Base-by-base conservation (phyloP, 768 basidiomycete species). In the Strobilomyces confusus region DNA sequence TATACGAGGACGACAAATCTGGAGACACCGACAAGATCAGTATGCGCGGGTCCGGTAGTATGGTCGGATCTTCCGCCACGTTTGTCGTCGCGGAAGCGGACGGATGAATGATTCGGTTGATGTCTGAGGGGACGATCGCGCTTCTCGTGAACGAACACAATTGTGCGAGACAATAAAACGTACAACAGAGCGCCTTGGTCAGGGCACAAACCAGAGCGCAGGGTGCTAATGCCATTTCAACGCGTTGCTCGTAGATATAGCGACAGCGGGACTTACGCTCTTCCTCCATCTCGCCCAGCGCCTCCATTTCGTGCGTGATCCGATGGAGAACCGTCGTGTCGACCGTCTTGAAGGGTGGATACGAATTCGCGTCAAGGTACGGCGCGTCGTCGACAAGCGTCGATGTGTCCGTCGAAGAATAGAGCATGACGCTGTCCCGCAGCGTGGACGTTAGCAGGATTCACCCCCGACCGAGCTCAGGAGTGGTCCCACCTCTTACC, bases 131-230 rank as follows among this genome's bases (percentile, higher is more conserved):
- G 68, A 50, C 73, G 73, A 62, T 56, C 17, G 40, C 9, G 20
- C 25, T n/a, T 22, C 6, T 33, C 19, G 34, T 43, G 34, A 37
- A 25, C 11, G 37, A n/a, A 9, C 9, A 15, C 2, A 2, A 48
- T 38, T 9, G 25, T 23, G 36, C 12, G 9, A 23, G 43, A 47
- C 13, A 41, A 30, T 29, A 30, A 30, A 6, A 62, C 78, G 48
- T 70, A 95, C 94, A 91, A 64, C 95, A 98, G 15, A 98, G 75
- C 4, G 94, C 89, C 70, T 97, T 98, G 26, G 90, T 89, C 51
- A 98, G 70, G 14, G 95, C 93, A 36, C 91, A 83, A 44, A 98
- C 95, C 42, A 99, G 76, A 3, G 84, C 85, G 59, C 80, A 79
- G 14, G 85, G 84, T 47, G 72, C 86, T 80, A 56, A 19, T 52